Evolutionary conservation across 2,329 filamentous ascomycete genomes (phyloP).

Genomic region (Scedosporium apiospermum): DNA sequence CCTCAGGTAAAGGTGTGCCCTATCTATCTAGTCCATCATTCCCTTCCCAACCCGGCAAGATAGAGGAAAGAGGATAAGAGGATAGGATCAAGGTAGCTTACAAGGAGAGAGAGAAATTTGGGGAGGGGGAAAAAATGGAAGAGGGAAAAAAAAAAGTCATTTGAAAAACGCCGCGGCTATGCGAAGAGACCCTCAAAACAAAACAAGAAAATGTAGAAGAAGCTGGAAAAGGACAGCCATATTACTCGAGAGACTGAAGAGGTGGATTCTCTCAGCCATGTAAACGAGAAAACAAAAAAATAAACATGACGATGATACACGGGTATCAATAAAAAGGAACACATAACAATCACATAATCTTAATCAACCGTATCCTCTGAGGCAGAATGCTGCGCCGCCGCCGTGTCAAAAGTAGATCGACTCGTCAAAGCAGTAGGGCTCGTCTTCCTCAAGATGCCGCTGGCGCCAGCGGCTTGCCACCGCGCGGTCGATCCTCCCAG

Average conservation of each 20-base stretch:
- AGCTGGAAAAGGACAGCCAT: not conserved
- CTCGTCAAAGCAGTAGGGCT: conserved; percentile 15
- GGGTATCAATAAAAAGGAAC: not conserved
- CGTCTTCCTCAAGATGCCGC: conserved; percentile 30
- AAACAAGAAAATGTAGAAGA: not conserved
- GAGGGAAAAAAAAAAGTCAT: not conserved
- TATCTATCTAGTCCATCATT: no score
- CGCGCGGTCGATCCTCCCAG: conserved; percentile 8
- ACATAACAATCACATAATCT: not conserved
- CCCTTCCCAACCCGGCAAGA: not conserved
- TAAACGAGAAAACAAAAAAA: no score
- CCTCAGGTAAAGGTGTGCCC: no score
- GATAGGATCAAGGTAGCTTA: not conserved
- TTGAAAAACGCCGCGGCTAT: not conserved
- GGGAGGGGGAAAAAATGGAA: not conserved
- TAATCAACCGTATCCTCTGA: conserved; percentile 11
- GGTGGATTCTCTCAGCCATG: not conserved
- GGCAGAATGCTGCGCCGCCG: conserved; percentile 1
- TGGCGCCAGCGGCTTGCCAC: conserved; percentile 30
- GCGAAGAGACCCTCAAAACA: not conserved
- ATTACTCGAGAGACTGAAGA: not conserved
- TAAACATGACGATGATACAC: not conserved
- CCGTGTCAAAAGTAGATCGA: conserved; percentile 5
- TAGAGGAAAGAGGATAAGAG: not conserved
- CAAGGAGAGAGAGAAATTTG: not conserved